Conservation (phyloP, 2,329 filamentous ascomycete species). For the Fonsecaea multimorphosa region DNA sequence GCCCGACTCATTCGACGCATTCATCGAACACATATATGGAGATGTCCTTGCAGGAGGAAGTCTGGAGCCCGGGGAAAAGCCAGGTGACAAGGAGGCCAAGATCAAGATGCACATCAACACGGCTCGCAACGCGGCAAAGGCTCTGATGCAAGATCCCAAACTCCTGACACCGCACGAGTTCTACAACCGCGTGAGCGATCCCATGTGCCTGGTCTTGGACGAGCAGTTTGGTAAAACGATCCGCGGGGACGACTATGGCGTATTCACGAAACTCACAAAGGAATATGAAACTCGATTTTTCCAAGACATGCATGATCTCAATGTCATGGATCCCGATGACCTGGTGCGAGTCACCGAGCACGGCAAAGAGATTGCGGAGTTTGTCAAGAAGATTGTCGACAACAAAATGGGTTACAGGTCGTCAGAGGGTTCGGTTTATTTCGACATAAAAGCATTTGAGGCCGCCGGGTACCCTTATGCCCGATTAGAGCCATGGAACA, state of each 20-base stretch:
- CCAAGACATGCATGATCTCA: slow-evolving; percentile 83
- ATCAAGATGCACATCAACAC: slow-evolving; percentile 85
- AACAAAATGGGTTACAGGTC: slow-evolving; percentile 84
- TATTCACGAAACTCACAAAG: slow-evolving; percentile 85
- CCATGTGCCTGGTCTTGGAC: slow-evolving; percentile 84
- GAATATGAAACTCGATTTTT: slow-evolving; percentile 88
- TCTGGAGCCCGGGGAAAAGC: slow-evolving; percentile 59
- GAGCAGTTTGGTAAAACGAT: slow-evolving; percentile 62
- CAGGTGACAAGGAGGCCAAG: slow-evolving; percentile 82
- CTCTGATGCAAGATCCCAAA: slow-evolving; percentile 48
- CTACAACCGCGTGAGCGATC: slow-evolving; percentile 66
- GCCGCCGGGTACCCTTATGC: slow-evolving; percentile 84
- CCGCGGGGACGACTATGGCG: slow-evolving; percentile 67
- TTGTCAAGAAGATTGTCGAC: slow-evolving; percentile 79
- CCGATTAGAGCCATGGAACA: slow-evolving; percentile 81
- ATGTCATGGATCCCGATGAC: slow-evolving; percentile 80
- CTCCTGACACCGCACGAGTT: slow-evolving; percentile 52
- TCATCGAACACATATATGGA: slow-evolving; percentile 59
- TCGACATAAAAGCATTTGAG: slow-evolving; percentile 88
- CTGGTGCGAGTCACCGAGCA: slow-evolving; percentile 93
- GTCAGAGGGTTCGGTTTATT: slow-evolving; percentile 85
- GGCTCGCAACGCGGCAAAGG: slow-evolving; percentile 59
- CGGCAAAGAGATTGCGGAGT: slow-evolving; percentile 81
- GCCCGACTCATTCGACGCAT: slow-evolving; percentile 55
- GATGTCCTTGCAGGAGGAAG: slow-evolving; percentile 62